Evolutionary conservation across 208 protist genomes (phyloP).

Genomic region (Leptomonas pyrrhocoris): DNA sequence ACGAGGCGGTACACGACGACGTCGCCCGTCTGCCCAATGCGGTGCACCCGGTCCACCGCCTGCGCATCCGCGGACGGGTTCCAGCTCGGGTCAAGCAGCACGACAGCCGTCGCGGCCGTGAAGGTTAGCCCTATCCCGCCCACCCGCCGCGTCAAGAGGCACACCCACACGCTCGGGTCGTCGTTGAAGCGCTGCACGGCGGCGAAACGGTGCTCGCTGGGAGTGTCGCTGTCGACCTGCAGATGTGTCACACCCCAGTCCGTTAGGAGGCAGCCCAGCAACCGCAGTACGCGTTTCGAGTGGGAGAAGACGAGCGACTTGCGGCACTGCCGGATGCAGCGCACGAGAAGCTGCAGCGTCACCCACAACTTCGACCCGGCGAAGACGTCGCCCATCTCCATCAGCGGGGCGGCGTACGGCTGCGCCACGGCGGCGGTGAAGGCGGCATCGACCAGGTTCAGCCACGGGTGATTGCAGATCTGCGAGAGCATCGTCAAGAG

Average conservation of each 20-base stretch:
- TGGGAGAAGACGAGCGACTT: slow-evolving; percentile 82
- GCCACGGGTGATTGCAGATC: slow-evolving; percentile 84
- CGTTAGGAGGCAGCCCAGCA: slow-evolving; percentile 51
- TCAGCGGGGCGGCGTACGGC: slow-evolving; percentile 34
- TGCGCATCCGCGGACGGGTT: slow-evolving; percentile 97
- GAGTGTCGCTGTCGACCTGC: slow-evolving; percentile 74
- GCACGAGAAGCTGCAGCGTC: slow-evolving; percentile 52
- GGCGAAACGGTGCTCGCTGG: slow-evolving; percentile 43
- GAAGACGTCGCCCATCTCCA: slow-evolving; percentile 60
- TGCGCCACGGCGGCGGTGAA: slow-evolving; percentile 46
- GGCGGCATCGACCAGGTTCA: slow-evolving; percentile 57
- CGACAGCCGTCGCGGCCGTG: slow-evolving; percentile 93
- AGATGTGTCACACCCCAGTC: slow-evolving; percentile 45
- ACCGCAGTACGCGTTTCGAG: slow-evolving; percentile 68
- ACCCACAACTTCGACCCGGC: slow-evolving; percentile 70
- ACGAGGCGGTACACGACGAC: slow-evolving; percentile 96
- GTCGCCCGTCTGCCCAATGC: slow-evolving; percentile 97
- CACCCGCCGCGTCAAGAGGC: slow-evolving; percentile 96
- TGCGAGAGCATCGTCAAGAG: slow-evolving; percentile 70
- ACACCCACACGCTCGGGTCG: slow-evolving; percentile 65
- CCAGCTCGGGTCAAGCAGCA: slow-evolving; percentile 97
- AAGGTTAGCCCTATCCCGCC: slow-evolving; percentile 98
- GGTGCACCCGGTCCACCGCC: slow-evolving; percentile 96
- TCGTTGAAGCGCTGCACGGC: slow-evolving; percentile 90
- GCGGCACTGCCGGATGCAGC: slow-evolving; percentile 43